These are phyloP conservation scores for Hermanozyma aechmeae DNA, from an alignment of 805 yeast species.

Conservation along the genomic window DNA sequence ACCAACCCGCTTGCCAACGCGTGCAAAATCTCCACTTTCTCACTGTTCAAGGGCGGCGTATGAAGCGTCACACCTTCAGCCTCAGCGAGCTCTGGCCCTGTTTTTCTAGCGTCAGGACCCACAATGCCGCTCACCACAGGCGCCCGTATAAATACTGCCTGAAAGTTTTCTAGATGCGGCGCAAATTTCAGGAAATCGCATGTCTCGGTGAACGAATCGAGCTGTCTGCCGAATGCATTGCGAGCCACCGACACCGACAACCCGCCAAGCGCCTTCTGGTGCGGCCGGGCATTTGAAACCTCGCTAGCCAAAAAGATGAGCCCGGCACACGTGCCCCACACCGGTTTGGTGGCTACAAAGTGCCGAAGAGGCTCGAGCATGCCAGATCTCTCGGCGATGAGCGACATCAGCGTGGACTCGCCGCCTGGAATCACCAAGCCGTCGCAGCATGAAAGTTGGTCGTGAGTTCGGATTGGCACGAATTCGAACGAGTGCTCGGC, in stretches of 20 bases:
- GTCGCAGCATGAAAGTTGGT: conserved; percentile 41
- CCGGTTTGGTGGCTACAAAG: conserved; percentile 46
- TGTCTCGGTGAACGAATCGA: conserved; percentile 48
- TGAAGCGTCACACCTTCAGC: no score
- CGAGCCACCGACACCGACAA: conserved; percentile 55
- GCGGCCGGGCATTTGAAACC: conserved; percentile 41
- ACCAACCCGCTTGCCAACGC: conserved; percentile 32
- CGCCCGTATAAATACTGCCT: conserved; percentile 61
- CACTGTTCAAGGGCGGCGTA: conserved; percentile 7
- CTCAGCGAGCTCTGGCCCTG: not conserved
- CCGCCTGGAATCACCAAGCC: conserved; percentile 69
- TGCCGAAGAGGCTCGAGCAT: conserved; percentile 44
- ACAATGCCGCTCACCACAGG: conserved; percentile 44
- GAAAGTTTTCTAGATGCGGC: conserved; percentile 29
- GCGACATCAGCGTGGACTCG: conserved; percentile 60
- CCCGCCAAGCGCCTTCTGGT: conserved; percentile 54
- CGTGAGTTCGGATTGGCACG: conserved; percentile 42
- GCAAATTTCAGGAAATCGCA: conserved; percentile 38
- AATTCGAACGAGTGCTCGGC: conserved; percentile 17
- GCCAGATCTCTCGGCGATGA: conserved; percentile 58
- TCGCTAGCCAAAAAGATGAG: conserved; percentile 54
- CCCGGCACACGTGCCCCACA: conserved; percentile 89
- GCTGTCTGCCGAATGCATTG: conserved; percentile 74
- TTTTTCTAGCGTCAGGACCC: not conserved
- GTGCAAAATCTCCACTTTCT: conserved; percentile 34